Base-by-base conservation (phyloP, 2,329 filamentous ascomycete species). In the Sclerotinia spermophila region DNA sequence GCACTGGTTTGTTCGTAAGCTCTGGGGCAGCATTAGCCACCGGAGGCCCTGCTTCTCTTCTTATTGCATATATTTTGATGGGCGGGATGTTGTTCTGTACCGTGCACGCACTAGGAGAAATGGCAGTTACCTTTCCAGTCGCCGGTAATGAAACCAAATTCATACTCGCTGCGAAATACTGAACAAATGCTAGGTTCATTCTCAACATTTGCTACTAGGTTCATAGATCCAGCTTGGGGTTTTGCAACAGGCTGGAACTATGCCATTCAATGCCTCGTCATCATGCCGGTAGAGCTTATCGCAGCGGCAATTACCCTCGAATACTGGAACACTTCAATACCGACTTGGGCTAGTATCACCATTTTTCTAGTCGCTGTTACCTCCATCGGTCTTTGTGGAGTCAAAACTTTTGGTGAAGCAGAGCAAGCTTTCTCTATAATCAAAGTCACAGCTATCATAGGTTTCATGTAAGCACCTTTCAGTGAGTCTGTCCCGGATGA, bases 221-320 rank as follows among this genome's bases (percentile, higher is more conserved):
- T 97, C 77, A 83, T 97, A n/a, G 94, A 98, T 77, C 95, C 94
- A 0, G 94, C 94, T 0, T 97, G 93, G 93, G 94, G 94, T 0
- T 97, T 97, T 78, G 92, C 94, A 60, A 94, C 96, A 90, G 94
- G 93, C 19, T 97, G 93, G 93, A 97, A 96, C 86, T 96, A 97
- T 80, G 92, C 92, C 4, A 80, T 97, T 73, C 92, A 96, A 81
- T 97, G 94, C 93, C 85, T 96, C 1, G 86, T 94, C 59, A 89
- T 94, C 0, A 81, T 97, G 65, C 94, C 94, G 0, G 84, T 97
- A 58, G 94, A 97, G 80, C 90, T 97, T 68, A 93, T 97, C 75
- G 92, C 93, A 1, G 94, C 93, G 1, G 90, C 92, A 1, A 88
- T 97, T 30, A 96, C 93, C 0, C 89, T 97, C 64, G 85, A 89